Evolutionary conservation across 495 filamentous ascomycete species (phyloP), one percentile per base, ranked within the genome.

Genomic region (Arthonia radiata): DNA sequence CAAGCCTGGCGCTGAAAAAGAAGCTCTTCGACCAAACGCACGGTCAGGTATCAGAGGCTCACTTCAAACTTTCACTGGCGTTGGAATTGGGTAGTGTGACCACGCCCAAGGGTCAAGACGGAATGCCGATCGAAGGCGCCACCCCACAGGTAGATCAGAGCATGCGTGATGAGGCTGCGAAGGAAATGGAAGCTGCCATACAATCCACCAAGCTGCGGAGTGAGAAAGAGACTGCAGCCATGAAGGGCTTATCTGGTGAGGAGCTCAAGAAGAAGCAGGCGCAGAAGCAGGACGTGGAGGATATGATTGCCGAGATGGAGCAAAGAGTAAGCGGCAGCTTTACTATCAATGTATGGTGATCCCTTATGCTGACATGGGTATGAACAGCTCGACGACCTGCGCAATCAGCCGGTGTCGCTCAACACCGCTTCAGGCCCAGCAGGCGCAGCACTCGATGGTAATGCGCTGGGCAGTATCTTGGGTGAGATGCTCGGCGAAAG

Each of bases 41-140:
- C 21, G 67, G 71, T 28, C 57, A 82, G 12, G 56, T 93, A 29
- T 80, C 82, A 17, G 86, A 99, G 57, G 83, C 77, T 19, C 77
- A 94, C 46, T 94, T 70, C 53, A 93, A 92, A 46, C 65, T 94
- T 24, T 91, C 89, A 2, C 67, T 99, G 23, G 89, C 86, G 1
- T 64, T 94, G 12, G 86, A 99, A 46, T 94, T 94, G 35, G 71
- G 74, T 8, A 78, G 78, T 0, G 62, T 79, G n/a, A 75, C 62
- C 17, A 61, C 67, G 21, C 56, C 59, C 9, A 47, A 56, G 15
- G 60, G 63, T 18, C 56, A 60, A 17, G 46, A 50, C 14, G 46
- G 36, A 9, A 40, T 6, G 36, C 37, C 5, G 36, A 33, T 2
- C n/a, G 28, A 13, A 10, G 29, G 3, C 7, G 13, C 16, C 13